Base-by-base conservation (phyloP, 2,329 filamentous ascomycete species). In the Tolypocladium album region DNA sequence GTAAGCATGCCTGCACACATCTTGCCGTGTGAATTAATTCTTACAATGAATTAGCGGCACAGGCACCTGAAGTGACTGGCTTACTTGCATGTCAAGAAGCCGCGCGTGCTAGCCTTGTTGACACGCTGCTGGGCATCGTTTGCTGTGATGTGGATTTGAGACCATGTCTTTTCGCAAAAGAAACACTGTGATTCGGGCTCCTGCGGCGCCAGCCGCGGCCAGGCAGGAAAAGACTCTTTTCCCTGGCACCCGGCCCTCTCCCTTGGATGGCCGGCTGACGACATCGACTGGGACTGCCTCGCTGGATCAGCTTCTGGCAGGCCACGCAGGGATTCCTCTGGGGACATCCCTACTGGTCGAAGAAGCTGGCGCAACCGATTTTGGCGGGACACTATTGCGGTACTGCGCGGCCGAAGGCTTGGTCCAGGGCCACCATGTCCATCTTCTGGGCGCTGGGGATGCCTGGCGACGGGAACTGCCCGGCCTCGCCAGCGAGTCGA, bases 331-430 rank as follows among this genome's bases (percentile, higher is more conserved):
- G 0, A 78, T 97, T 5, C 85, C 90, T 0, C 79, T 97, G 8
- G 94, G 94, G 0, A 90, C 85, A 22, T 89, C 87, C 0, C 70
- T 97, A 1, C 75, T 99, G 6, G 78, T 97, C 39, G 90, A 93
- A 70, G 94, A 99, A 69, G 88, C 86, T 60, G 93, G 93, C 0
- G 96, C 93, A 0, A 99, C 94, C 0, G 94, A 99, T 72, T 99
- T 96, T 76, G 87, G 90, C 0, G 90, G 92, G 2, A 84, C 90
- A 34, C 76, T 97, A 61, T 75, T 97, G 53, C 84, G 89, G 59
- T 97, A 94, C 72, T 99, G 91, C 75, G 93, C 92, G 0, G 92
- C 93, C 0, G 92, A 99, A 74, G 94, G 94, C 2, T 83, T 97
- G 4, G 84, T 95, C 7, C 94, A 99, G 70, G 92, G 90, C 1